Conservation (phyloP, 1,284 basidiomycete genomes). For the Sparassis latifolia region DNA sequence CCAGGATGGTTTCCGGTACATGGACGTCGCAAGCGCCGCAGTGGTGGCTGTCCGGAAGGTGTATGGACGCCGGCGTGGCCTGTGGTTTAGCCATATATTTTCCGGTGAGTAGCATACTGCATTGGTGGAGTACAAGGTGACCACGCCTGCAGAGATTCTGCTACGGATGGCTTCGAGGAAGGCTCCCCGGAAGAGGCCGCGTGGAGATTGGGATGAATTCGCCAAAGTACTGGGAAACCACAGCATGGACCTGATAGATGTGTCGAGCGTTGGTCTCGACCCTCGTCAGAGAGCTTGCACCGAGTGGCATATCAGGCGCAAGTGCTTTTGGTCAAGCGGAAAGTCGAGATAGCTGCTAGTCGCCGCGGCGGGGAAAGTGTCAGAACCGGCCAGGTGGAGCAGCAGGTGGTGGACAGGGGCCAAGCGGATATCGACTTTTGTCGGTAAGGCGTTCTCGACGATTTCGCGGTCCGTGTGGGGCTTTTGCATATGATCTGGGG, state of each 20-base stretch:
- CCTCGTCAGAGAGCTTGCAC: constrained; percentile 18
- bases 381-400: constrained; percentile 42
- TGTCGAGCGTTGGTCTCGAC: constrained; percentile 39
- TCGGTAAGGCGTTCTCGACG: constrained; percentile 3
- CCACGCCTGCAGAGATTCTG: constrained; percentile 34
- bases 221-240: constrained; percentile 38
- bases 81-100: too few relatives aligned
- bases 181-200: constrained; percentile 24
- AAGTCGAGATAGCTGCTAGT: constrained; percentile 28
- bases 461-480: constrained; percentile 27
- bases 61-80: too few relatives aligned
- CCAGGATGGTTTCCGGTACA: too few relatives aligned
- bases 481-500: constrained; percentile 41
- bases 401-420: constrained; percentile 44
- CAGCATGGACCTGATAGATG: constrained; percentile 40
- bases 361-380: constrained; percentile 55
- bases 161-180: constrained; percentile 50
- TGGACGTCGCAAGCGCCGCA: too few relatives aligned
- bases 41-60: too few relatives aligned
- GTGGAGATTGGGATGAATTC: constrained; percentile 47
- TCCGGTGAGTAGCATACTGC: too few relatives aligned
- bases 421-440: constrained; percentile 1
- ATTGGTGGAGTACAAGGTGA: background rate
- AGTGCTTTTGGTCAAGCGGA: constrained; percentile 27
- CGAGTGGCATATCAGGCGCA: too few relatives aligned